Evolutionary conservation across 257 asterid genomes (phyloP), one percentile per base, ranked within the genome.

Genomic region (Fraxinus cuspidata): DNA sequence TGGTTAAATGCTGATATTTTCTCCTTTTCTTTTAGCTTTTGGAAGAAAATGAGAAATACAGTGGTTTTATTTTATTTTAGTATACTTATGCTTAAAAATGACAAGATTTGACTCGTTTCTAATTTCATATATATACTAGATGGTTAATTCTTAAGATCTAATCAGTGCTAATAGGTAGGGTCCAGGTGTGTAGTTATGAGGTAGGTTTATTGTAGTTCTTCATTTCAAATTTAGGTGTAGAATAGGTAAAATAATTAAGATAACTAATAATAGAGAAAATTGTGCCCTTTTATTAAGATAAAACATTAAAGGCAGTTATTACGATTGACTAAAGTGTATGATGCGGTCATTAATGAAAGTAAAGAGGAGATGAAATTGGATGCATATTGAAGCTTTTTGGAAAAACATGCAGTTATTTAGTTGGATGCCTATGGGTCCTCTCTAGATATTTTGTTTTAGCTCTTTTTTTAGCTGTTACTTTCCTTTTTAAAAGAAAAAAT

Each of bases 311-410:
- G 51, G 47, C 64, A 32, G 32, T 49, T 73, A 32, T 15, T 27
- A 35, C 47, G 67, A 40, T 69, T 23, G 49, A n/a, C 28, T 27
- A 15, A 70, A 77, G 37, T 35, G 2, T 76, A 58, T 69, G 77
- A 53, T 78, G 13, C 29, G 38, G 28, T 40, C 34, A 32, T 44
- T 66, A 65, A 34, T 73, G 60, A 64, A 77, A 71, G 72, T 40
- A 81, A 70, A 47, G 40, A 80, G 78, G 44, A 63, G 72, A 72
- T 37, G 68, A 60, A 40, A 75, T 63, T 79, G 70, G 67, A 73
- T 79, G 63, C 44, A n/a, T n/a, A 23, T 60, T 47, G 74, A 76
- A 72, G 73, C 37, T 69, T 67, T 72, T 44, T 73, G 75, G 35
- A 56, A 49, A 56, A 56, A 69, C 34, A 70, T 29, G 21, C 23